These are phyloP conservation scores for Beauveria brongniartii DNA, from an alignment of 2,329 filamentous ascomycete species.

Conservation along the genomic window DNA sequence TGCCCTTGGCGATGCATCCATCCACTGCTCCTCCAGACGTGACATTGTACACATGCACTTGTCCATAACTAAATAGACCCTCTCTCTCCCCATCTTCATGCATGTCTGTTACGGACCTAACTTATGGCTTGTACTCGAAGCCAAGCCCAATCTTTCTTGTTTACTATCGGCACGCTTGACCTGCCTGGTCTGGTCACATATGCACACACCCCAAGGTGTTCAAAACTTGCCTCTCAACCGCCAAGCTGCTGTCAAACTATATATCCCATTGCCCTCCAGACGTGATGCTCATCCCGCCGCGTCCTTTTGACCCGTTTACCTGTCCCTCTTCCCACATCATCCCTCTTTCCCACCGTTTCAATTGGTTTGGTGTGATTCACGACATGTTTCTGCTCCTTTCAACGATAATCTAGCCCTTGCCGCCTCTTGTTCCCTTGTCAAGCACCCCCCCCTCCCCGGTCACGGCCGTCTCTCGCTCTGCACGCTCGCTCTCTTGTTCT, in stretches of 20 bases:
- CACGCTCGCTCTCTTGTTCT: neutral
- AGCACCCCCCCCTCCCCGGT: neutral
- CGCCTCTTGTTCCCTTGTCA: neutral
- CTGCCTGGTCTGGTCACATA: neutral
- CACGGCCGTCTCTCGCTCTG: neutral
- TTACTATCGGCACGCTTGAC: neutral
- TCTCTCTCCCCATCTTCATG: conserved; percentile 29
- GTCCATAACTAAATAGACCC: conserved; percentile 20
- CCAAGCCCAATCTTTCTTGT: neutral
- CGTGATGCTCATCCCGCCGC: neutral
- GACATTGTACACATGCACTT: conserved; percentile 16
- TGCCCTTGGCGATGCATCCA: conserved; percentile 2
- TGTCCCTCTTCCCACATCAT: neutral
- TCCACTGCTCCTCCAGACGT: conserved; percentile 12
- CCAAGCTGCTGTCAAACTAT: neutral
- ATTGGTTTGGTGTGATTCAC: neutral
- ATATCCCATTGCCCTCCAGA: conserved; percentile 10
- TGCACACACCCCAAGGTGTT: too few species aligned
- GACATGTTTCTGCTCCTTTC: neutral
- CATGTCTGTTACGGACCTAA: conserved; percentile 26
- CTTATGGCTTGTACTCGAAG: neutral
- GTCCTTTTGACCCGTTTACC: neutral
- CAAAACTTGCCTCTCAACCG: neutral
- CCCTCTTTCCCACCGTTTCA: neutral
- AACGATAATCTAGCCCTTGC: neutral